phyloP scores from a whole-genome alignment of 495 filamentous ascomycete genomes.

The Schizothecium vesticola region DNA sequence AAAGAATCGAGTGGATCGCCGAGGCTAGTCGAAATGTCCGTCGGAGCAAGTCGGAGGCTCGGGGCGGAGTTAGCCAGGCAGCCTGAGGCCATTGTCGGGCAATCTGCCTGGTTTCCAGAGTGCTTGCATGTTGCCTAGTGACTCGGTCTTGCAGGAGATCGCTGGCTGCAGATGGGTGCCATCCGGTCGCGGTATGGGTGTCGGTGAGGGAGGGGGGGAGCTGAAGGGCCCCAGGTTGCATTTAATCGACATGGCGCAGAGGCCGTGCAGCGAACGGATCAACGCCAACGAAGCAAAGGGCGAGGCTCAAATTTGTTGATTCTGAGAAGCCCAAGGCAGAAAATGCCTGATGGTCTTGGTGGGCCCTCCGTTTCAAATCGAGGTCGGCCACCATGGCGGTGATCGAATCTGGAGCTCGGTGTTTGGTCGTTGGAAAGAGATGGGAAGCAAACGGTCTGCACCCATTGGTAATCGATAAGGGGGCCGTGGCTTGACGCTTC shows the following conservation, averaged over 20 bases:
- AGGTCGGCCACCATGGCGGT: background rate
- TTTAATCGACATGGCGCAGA: background rate
- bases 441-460: background rate
- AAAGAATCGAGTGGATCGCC: background rate
- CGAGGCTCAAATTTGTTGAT: background rate
- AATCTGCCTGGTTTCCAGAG: background rate
- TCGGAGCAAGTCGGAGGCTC: background rate
- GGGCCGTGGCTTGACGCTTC: background rate
- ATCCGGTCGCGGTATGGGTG: background rate
- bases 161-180: background rate
- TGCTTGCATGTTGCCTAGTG: background rate
- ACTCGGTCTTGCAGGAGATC: background rate
- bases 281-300: background rate
- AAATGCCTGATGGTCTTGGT: background rate
- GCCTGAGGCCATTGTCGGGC: background rate
- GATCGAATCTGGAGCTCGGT: constrained; percentile 6
- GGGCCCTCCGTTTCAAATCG: background rate
- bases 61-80: constrained; percentile 1
- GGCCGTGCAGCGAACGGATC: background rate
- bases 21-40: background rate
- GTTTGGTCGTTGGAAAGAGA: background rate
- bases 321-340: background rate
- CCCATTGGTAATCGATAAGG: background rate
- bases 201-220: background rate
- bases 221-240: background rate